phyloP scores from a whole-genome alignment of 2,329 filamentous ascomycete genomes.

The Paraphoma sp. region DNA sequence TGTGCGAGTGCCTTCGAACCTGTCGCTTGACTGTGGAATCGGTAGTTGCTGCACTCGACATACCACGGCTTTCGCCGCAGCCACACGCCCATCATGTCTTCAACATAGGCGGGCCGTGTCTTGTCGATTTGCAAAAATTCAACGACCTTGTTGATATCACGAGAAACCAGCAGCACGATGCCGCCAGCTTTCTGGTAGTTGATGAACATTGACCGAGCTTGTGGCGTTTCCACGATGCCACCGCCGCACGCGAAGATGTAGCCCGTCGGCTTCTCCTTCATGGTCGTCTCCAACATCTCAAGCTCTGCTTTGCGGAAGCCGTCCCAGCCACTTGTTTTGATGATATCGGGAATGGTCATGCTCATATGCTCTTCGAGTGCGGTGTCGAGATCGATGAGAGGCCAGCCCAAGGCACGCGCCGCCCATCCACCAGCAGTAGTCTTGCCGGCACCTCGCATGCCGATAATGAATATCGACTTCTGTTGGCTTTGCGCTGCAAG shows the following conservation, averaged over 20 bases:
- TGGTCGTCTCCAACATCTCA: slow-evolving; percentile 72
- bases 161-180: slow-evolving; percentile 84
- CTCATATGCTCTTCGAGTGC: slow-evolving; percentile 79
- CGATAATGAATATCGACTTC: slow-evolving; percentile 88
- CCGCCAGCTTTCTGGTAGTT: slow-evolving; percentile 79
- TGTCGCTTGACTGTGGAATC: slow-evolving; percentile 83
- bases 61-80: slow-evolving; percentile 88
- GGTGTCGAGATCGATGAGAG: slow-evolving; percentile 85
- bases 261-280: slow-evolving; percentile 75
- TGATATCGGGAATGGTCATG: slow-evolving; percentile 84
- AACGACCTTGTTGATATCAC: slow-evolving; percentile 86
- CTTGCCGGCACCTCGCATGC: slow-evolving; percentile 97
- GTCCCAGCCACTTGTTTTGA: slow-evolving; percentile 82
- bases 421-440: slow-evolving; percentile 92
- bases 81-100: slow-evolving; percentile 92
- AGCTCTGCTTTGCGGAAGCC: slow-evolving; percentile 84
- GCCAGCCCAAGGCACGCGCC: slow-evolving; percentile 74
- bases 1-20: slow-evolving; percentile 57
- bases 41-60: slow-evolving; percentile 89
- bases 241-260: slow-evolving; percentile 94
- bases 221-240: slow-evolving; percentile 85
- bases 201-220: slow-evolving; percentile 76
- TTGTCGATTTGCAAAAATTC: slow-evolving; percentile 88
- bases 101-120: slow-evolving; percentile 88
- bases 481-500: slow-evolving; percentile 41